These are phyloP conservation scores for Penicillium oxalicum DNA, from an alignment of 2,329 filamentous ascomycete species.

Conservation along the genomic window DNA sequence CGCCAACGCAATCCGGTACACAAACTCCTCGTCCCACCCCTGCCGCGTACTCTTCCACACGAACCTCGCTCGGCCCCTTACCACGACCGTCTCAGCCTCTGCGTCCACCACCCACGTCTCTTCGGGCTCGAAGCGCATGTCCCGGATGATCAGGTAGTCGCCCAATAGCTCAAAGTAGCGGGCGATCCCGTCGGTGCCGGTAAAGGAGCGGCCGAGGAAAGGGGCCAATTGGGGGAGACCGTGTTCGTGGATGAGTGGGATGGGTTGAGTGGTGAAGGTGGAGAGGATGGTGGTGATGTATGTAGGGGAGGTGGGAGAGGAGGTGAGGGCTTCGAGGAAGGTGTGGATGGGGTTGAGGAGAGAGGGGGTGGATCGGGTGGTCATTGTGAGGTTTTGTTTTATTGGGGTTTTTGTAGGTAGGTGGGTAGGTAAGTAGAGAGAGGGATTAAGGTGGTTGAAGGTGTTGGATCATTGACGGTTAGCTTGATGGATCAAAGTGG, in stretches of 20 bases:
- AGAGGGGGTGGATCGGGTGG: conserved; percentile 10
- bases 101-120: conserved; percentile 36
- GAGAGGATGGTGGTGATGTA: conserved; percentile 23
- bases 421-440: no score
- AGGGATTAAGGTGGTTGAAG: no score
- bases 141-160: conserved; percentile 27
- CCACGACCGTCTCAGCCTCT: conserved; percentile 25
- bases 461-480: no score
- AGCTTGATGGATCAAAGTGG: no score
- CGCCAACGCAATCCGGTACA: conserved; percentile 35
- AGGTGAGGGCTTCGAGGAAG: conserved; percentile 30
- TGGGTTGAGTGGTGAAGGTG: conserved; percentile 30
- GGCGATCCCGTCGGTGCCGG: conserved; percentile 28
- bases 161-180: conserved; percentile 35
- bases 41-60: conserved; percentile 30
- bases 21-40: conserved; percentile 39
- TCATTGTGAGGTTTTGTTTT: conserved; percentile 3
- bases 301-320: conserved; percentile 12
- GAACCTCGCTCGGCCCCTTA: conserved; percentile 33
- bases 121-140: conserved; percentile 34
- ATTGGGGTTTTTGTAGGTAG: no score
- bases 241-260: conserved; percentile 33
- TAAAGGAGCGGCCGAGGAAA: conserved; percentile 40
- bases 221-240: conserved; percentile 38
- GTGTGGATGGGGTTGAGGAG: conserved; percentile 23